Base-by-base conservation (phyloP, 2,329 filamentous ascomycete species). In the Alternaria ethzedia region DNA sequence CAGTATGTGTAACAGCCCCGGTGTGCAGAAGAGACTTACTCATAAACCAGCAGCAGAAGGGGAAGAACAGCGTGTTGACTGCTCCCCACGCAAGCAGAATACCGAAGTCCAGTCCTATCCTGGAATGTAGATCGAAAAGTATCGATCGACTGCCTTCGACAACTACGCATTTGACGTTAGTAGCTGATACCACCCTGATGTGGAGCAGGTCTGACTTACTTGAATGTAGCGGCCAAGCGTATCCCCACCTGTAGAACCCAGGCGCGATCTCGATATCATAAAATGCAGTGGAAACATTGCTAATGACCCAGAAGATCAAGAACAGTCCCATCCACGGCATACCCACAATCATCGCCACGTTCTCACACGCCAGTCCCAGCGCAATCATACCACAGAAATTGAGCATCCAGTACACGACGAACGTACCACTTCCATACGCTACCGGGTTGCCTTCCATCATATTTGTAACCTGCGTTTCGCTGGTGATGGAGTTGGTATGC, bases 241-340 rank as follows among this genome's bases (percentile, higher is more conserved):
- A 89, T 0, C 87, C 88, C 86, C 87, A 91, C 3, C 77, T 73
- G 72, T 88, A 91, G 70, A 91, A 90, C 0, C 75, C 79, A 0
- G 87, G 85, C 2, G 86, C 84, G 23, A 91, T 79, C 25, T 88
- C 86, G 46, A 90, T 80, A 5, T 86, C 79, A 73, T 90, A 88
- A 69, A 91, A 89, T 0, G 83, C 79, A 0, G 87, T 89, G 0
- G 83, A 81, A 0, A 90, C 87, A 69, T 91, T 91, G 7, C 86
- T 85, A 59, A 91, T 88, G 45, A 90, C 87, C 88, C 87, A 90
- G 70, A 89, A 90, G 59, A 90, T 89, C 2, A 91, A 78, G 84
- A 88, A 91, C 0, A 89, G 74, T 0, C 87, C 84, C 55, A 83
- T 86, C 87, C 87, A 90, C 0, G 87, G 88, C 68, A 86, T 81